A percentile compares a stretch with the other conserved stretches of the same genome.
These are phyloP conservation scores for Pseudodiploospora longispora DNA, from an alignment of 2,329 filamentous ascomycete genomes.

Conservation along the genomic window DNA sequence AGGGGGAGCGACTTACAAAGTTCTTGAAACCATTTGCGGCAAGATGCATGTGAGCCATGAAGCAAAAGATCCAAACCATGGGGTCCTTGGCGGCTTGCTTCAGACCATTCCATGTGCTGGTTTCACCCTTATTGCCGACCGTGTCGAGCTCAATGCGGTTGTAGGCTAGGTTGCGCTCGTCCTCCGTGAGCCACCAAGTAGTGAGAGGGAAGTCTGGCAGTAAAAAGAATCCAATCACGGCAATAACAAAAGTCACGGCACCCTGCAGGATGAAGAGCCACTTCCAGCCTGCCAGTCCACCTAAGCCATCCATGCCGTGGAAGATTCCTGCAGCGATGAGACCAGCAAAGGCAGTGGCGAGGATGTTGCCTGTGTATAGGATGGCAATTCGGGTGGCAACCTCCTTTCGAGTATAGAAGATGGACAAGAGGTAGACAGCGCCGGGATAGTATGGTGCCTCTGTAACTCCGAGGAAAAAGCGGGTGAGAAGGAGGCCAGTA, in stretches of 20 bases:
- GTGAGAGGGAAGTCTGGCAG: constrained; percentile 35
- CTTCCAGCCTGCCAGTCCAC: constrained; percentile 52
- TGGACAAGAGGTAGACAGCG: constrained; percentile 35
- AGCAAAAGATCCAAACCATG: constrained; percentile 36
- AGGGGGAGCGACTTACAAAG: constrained; percentile 17
- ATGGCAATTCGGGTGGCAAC: constrained; percentile 54
- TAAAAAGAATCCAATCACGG: constrained; percentile 21
- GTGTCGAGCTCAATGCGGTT: constrained; percentile 18
- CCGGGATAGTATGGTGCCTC: constrained; percentile 47
- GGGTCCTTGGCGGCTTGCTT: constrained; percentile 31
- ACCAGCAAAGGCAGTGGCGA: constrained; percentile 61
- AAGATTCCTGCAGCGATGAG: constrained; percentile 54
- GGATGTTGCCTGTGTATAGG: constrained; percentile 50
- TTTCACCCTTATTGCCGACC: constrained; percentile 15
- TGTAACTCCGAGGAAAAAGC: constrained; percentile 34
- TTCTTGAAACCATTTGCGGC: constrained; percentile 38
- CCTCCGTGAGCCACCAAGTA: constrained; percentile 31
- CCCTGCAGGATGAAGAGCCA: constrained; percentile 64
- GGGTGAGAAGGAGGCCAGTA: constrained; percentile 38
- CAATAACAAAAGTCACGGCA: constrained; percentile 26
- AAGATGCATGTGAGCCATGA: constrained; percentile 43
- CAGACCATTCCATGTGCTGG: constrained; percentile 15
- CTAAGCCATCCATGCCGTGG: constrained; percentile 24
- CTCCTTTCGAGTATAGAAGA: constrained; percentile 58
- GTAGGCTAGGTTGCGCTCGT: constrained; percentile 3